Evolutionary conservation across 768 basidiomycete species (phyloP).

Genomic region (Rhizopogon salebrosus): DNA sequence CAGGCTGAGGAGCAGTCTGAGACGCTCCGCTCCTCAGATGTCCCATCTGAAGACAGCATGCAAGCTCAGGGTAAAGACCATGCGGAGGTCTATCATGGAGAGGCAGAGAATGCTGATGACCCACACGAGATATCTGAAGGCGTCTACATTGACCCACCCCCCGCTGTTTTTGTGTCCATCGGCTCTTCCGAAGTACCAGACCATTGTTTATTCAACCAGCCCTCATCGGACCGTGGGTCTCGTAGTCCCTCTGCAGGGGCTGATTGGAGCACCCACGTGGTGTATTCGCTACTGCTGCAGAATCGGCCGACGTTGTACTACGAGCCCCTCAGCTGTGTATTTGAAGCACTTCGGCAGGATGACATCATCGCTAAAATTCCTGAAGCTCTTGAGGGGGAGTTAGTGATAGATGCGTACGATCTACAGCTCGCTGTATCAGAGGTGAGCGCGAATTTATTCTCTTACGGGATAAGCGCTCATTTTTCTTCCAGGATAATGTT

Average conservation of each 20-base stretch:
- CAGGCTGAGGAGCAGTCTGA: not conserved
- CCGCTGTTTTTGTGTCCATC: constrained; percentile 53
- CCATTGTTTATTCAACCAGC: constrained; percentile 55
- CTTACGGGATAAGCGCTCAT: constrained; percentile 1
- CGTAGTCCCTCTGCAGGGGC: constrained; percentile 17
- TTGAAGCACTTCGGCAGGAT: constrained; percentile 68
- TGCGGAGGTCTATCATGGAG: not conserved
- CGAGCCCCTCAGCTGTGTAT: constrained; percentile 64
- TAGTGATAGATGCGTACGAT: constrained; percentile 68
- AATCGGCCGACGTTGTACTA: constrained; percentile 70
- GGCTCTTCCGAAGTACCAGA: constrained; percentile 34
- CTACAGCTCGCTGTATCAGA: constrained; percentile 61
- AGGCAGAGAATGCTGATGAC: constrained; percentile 19
- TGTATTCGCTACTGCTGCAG: constrained; percentile 47
- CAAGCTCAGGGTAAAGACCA: constrained; percentile 16
- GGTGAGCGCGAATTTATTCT: constrained; percentile 31
- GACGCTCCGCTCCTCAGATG: not conserved
- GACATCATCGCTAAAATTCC: constrained; percentile 41
- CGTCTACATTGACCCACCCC: constrained; percentile 72
- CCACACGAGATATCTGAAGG: constrained; percentile 62
- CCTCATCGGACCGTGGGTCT: constrained; percentile 24
- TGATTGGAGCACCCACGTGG: constrained; percentile 12
- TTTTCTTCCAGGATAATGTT: constrained; percentile 52
- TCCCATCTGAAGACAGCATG: constrained; percentile 2
- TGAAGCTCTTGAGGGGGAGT: constrained; percentile 52